Evolutionary conservation across 148 eudicot species (phyloP), one percentile per base, ranked within the genome.

Genomic region (Silene conica): DNA sequence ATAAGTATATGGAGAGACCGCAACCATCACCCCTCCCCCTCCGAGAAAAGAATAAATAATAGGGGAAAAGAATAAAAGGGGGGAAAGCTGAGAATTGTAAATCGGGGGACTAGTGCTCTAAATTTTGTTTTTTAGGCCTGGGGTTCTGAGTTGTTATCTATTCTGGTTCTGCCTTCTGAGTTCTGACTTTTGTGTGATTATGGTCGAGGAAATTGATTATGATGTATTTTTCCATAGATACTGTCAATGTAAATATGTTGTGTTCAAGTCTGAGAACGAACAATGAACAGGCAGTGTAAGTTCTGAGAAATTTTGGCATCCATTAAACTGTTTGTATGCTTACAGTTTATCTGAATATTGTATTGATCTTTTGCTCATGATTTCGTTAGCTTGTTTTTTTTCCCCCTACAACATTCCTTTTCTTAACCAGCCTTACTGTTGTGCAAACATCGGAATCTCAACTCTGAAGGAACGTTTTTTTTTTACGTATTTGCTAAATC

Each of bases 101-200:
- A 19, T 59, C 21, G 23, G 63, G 63, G 63, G 58, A 48, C 16
- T 46, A 46, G 31, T 68, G 38, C 11, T 69, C 70, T 12, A 67
- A 67, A 43, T 67, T 67, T 67, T 67, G 55, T 20, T 67, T 4
- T 69, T 57, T 23, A 69, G 72, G 59, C 52, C 60, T 50, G 21
- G 25, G 70, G 45, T 67, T n/a, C n/a, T n/a, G n/a, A n/a, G n/a
- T n/a, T n/a, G n/a, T n/a, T n/a, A n/a, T n/a, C n/a, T n/a, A n/a
- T n/a, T n/a, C n/a, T n/a, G n/a, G n/a, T n/a, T n/a, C n/a, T n/a
- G n/a, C n/a, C n/a, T n/a, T 67, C 15, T 12, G 54, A 11, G 54
- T 48, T 10, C 54, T 23, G 72, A 69, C 38, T 25, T 69, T 19
- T 48, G 54, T 48, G 12, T 50, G 34, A 11, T n/a, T 18, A 41